Base-by-base conservation (phyloP, 345 rosid species). In the Euphorbia pulcherrima region DNA sequence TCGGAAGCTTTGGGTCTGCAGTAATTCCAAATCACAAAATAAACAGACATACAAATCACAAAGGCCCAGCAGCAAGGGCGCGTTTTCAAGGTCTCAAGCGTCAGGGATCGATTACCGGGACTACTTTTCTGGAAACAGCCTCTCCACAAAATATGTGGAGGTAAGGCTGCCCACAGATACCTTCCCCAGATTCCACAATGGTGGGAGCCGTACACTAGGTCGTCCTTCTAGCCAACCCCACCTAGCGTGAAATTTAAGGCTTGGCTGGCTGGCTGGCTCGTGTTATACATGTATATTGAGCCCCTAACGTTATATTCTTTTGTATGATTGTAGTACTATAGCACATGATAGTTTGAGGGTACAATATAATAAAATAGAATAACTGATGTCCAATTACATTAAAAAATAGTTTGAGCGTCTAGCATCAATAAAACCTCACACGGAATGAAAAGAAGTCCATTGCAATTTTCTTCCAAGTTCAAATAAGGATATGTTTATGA, bases 1-100 rank as follows among this genome's bases (percentile, higher is more conserved):
- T 87, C 62, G 96, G 93, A 65, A 95, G 96, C 81, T 95, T 95
- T 7, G 99, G 99, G 69, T 95, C 99, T 95, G 75, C 17, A 39
- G 46, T 40, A 2, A 51, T 51, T 41, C 11, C 67, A 74, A 52
- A 62, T 14, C 39, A 24, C 4, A 54, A 35, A 51, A 27, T n/a
- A n/a, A n/a, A n/a, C n/a, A n/a, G n/a, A n/a, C n/a, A n/a, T n/a
- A n/a, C n/a, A n/a, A n/a, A n/a, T n/a, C n/a, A n/a, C n/a, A n/a
- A n/a, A n/a, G n/a, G n/a, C n/a, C n/a, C n/a, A n/a, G n/a, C n/a
- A n/a, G n/a, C n/a, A n/a, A n/a, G n/a, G n/a, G n/a, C n/a, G n/a
- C n/a, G n/a, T n/a, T n/a, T n/a, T n/a, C n/a, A n/a, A n/a, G n/a
- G n/a, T n/a, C n/a, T n/a, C n/a, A n/a, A n/a, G n/a, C n/a, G n/a